Evolutionary conservation across 306 rosid species (phyloP).

Genomic region (Vachellia pachyceras): DNA sequence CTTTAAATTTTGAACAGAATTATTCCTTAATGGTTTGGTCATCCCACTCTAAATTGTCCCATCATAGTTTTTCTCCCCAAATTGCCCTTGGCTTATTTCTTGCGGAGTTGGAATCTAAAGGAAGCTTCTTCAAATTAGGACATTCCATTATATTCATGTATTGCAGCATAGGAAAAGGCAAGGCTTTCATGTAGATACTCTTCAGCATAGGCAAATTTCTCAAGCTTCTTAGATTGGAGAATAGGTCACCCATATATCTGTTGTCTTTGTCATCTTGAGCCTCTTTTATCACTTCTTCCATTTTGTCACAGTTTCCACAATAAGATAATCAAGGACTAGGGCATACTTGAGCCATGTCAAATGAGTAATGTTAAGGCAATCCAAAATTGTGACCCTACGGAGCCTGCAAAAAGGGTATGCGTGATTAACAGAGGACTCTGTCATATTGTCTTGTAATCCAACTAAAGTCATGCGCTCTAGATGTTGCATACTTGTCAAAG

Average conservation of each 20-base stretch:
- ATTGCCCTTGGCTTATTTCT: neutral
- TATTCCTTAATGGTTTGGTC: neutral
- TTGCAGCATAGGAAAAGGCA: slow-evolving; percentile 23
- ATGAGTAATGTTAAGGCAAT: neutral
- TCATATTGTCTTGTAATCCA: slow-evolving; percentile 6
- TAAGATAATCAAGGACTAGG: neutral
- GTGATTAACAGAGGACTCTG: neutral
- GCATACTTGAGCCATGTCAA: slow-evolving; percentile 40
- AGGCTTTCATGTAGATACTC: slow-evolving; percentile 14
- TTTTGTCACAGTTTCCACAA: neutral
- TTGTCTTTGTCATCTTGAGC: neutral
- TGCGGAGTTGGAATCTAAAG: slow-evolving; percentile 25
- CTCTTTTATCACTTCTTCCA: neutral
- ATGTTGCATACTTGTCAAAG: neutral
- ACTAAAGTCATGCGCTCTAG: neutral
- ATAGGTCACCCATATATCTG: neutral
- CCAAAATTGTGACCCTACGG: neutral
- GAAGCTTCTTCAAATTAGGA: slow-evolving; percentile 24
- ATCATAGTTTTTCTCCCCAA: neutral
- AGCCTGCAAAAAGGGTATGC: neutral
- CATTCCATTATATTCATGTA: neutral
- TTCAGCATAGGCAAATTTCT: slow-evolving; percentile 1
- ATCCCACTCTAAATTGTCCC: neutral
- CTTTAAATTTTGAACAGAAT: neutral
- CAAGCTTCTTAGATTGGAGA: slow-evolving; percentile 24